phyloP scores from a whole-genome alignment of 257 asterid genomes.

The Nemophila menziesii region DNA sequence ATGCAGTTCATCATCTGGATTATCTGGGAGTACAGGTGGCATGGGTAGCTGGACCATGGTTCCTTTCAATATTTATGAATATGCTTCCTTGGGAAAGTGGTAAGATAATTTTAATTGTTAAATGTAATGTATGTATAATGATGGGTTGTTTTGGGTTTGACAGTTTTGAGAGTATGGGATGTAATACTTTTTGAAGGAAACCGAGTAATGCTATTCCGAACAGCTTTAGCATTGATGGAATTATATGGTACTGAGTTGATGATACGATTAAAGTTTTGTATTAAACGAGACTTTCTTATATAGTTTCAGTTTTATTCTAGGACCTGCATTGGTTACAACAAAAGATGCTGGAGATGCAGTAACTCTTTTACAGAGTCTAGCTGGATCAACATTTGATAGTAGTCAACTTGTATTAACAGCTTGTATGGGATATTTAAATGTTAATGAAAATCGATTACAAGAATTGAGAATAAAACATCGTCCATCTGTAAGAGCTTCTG shows the following conservation, averaged over 20 bases:
- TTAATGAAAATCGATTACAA: conserved; percentile 49
- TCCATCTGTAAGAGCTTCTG: conserved; percentile 60
- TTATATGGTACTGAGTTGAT: conserved; percentile 51
- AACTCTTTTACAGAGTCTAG: conserved; percentile 76
- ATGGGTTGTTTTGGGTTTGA: conserved; percentile 13
- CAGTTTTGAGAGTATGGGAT: conserved; percentile 95
- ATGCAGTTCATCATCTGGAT: conserved; percentile 87
- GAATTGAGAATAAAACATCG: conserved; percentile 73
- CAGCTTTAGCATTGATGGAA: conserved; percentile 82
- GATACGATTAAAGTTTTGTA: not conserved
- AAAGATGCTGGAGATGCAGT: conserved; percentile 97
- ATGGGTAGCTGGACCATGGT: conserved; percentile 95
- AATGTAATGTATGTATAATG: conserved; percentile 6
- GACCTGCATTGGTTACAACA: conserved; percentile 90
- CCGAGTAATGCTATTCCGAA: conserved; percentile 87
- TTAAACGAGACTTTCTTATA: conserved; percentile 18
- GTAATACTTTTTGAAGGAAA: conserved; percentile 88
- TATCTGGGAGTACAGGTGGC: conserved; percentile 96
- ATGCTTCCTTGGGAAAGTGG: conserved; percentile 99
- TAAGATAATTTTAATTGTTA: conserved; percentile 32
- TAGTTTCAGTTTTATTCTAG: conserved; percentile 36
- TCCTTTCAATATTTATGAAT: conserved; percentile 84
- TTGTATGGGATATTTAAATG: conserved; percentile 86
- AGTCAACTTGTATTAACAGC: conserved; percentile 94
- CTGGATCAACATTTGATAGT: conserved; percentile 92